A percentile compares a stretch with the other conserved stretches of the same genome.
These are phyloP conservation scores for Microcyclospora tardicrescens DNA, from an alignment of 2,329 filamentous ascomycete species.

Conservation along the genomic window DNA sequence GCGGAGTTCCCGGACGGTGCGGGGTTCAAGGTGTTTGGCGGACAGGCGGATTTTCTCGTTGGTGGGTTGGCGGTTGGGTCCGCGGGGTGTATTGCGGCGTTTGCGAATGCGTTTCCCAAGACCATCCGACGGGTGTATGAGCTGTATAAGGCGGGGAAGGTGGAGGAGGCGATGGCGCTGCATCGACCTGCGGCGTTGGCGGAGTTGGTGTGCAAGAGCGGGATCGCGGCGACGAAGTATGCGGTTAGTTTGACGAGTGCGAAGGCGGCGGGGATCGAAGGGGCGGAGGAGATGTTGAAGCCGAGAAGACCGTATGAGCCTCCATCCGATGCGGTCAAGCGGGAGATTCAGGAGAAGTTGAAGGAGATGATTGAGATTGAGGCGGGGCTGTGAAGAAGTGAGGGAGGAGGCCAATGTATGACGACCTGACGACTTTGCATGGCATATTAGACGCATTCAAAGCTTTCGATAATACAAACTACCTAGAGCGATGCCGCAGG, in stretches of 20 bases:
- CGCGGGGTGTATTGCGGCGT: conserved; percentile 44
- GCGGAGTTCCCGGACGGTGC: conserved; percentile 34
- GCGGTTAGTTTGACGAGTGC: conserved; percentile 49
- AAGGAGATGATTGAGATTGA: conserved; percentile 30
- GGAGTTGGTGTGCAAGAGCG: conserved; percentile 50
- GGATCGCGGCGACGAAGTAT: conserved; percentile 53
- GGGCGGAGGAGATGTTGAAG: conserved; percentile 44
- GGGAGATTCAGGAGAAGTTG: conserved; percentile 30
- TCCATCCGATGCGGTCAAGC: conserved; percentile 31
- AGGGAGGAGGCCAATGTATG: too few species aligned
- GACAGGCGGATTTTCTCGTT: conserved; percentile 59
- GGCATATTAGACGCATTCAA: too few species aligned
- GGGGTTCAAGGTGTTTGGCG: conserved; percentile 55
- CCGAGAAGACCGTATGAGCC: conserved; percentile 50
- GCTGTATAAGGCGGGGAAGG: conserved; percentile 43
- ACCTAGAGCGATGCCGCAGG: too few species aligned
- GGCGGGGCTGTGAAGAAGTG: conserved; percentile 13
- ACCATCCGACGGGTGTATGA: conserved; percentile 43
- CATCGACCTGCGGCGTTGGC: conserved; percentile 48
- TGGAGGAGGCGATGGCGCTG: conserved; percentile 43
- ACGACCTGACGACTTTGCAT: too few species aligned
- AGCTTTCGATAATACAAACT: too few species aligned
- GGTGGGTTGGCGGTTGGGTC: conserved; percentile 41
- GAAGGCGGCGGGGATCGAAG: conserved; percentile 44
- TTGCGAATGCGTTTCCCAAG: conserved; percentile 42